Percentiles rank a stretch among this genome's conserved stretches.
phyloP scores from a whole-genome alignment of 139 green algal genomes.

The Micractinium sp. region DNA sequence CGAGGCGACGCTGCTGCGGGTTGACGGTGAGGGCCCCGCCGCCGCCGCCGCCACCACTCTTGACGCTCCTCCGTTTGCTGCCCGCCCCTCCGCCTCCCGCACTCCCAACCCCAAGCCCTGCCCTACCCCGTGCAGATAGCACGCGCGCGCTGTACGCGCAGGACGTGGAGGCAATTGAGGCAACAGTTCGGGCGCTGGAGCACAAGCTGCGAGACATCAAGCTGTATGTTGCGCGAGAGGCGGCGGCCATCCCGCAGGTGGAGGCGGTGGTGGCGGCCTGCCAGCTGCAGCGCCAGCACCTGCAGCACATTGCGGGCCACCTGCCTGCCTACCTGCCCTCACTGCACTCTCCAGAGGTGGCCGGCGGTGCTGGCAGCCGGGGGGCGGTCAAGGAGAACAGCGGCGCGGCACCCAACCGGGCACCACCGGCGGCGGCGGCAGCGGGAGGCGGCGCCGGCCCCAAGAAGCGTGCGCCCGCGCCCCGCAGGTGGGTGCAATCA shows the following conservation, averaged over 20 bases:
- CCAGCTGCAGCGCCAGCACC: conserved; percentile 48
- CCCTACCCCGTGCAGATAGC: conserved; percentile 11
- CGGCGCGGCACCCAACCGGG: not conserved
- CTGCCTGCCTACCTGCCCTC: conserved; percentile 62
- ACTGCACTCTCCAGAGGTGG: conserved; percentile 16
- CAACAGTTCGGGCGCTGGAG: conserved; percentile 40
- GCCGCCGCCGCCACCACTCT: not conserved
- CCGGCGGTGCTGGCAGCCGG: not conserved
- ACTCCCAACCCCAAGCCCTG: not conserved
- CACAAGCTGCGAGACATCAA: conserved; percentile 34
- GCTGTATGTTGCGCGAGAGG: conserved; percentile 22
- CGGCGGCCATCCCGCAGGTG: conserved; percentile 43
- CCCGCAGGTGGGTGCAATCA: conserved; percentile 9
- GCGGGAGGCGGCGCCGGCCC: not conserved
- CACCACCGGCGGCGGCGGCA: not conserved
- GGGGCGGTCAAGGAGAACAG: conserved; percentile 16
- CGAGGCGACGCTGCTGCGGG: conserved; percentile 41
- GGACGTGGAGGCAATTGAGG: conserved; percentile 44
- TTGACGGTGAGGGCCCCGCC: conserved; percentile 28
- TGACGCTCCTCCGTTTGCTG: not conserved
- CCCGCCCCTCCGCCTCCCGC: not conserved
- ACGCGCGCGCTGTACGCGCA: conserved; percentile 31
- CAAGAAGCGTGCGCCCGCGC: not conserved
- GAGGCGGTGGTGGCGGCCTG: conserved; percentile 58
- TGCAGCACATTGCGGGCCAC: conserved; percentile 59